Evolutionary conservation across 257 asterid genomes (phyloP), one percentile per base, ranked within the genome.

Genomic region (Rhazya stricta): DNA sequence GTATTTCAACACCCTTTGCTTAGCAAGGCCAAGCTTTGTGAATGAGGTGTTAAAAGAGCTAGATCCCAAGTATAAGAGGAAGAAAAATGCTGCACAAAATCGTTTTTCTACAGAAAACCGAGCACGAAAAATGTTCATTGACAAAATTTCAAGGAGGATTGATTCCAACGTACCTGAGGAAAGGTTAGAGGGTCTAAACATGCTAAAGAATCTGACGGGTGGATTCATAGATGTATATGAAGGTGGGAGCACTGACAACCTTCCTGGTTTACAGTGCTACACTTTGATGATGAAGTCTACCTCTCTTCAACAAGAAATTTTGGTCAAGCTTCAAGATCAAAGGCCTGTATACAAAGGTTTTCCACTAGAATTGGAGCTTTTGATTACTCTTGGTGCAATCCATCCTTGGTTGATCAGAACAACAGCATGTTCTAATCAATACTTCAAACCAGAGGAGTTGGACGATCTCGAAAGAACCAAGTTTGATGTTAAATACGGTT

Each of bases 351-450:
- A 89, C 89, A 91, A 88, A 79, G 98, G 98, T 23, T 95, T 95
- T 67, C 99, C 98, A 0, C 79, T 95, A 66, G 99, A 95, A 62
- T 63, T 91, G 60, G 99, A 95, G 88, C 87, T 92, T 39, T 75
- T 95, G 37, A 92, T 95, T 74, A 95, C 99, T 0, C 96, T 95
- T 11, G 98, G 94, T 13, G 99, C 98, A 0, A 95, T 95, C 81
- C 99, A 95, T 77, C 99, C 99, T 2, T 95, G 99, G 99, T 79
- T 95, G 84, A 95, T 95, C 73, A 69, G 87, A 76, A 91, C 98
- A 0, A 91, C 99, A 8, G 83, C 86, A 0, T 91, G 96, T 85
- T 87, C 98, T 0, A 69, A 80, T 19, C 90, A 87, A 39, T 95
- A 92, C 83, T 95, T 92, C 80, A 79, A 73, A 34, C 61, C 72